These are phyloP conservation scores for Aspergillus ruber DNA, from an alignment of 2,329 filamentous ascomycete species.

Conservation along the genomic window DNA sequence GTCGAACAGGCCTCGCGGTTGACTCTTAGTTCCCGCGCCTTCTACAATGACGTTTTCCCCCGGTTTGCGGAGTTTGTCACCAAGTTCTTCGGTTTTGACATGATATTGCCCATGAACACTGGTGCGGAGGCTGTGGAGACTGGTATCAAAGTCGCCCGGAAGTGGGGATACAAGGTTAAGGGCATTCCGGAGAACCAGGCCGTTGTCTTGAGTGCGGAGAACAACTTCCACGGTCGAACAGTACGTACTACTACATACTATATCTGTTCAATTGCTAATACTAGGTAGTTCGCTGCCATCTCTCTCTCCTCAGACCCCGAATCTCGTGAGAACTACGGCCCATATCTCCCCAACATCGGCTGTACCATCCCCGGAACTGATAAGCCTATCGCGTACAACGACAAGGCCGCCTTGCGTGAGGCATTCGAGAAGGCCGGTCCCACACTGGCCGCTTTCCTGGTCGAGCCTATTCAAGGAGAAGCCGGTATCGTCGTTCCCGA, in stretches of 20 bases:
- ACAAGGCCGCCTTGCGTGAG: constrained; percentile 70
- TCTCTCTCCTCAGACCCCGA: constrained; percentile 94
- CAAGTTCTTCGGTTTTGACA: constrained; percentile 85
- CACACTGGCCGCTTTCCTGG: constrained; percentile 84
- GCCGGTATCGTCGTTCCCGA: constrained; percentile 94
- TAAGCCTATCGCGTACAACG: constrained; percentile 78
- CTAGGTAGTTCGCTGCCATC: constrained; percentile 76
- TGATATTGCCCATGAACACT: constrained; percentile 98
- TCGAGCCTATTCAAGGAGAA: constrained; percentile 96
- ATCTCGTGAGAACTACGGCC: constrained; percentile 93
- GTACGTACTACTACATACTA: constrained; percentile 46
- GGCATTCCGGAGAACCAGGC: constrained; percentile 78
- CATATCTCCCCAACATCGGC: constrained; percentile 85
- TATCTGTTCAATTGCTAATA: neutral
- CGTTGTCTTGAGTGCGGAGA: constrained; percentile 71
- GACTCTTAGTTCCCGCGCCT: constrained; percentile 88
- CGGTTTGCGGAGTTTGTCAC: constrained; percentile 91
- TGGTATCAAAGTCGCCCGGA: constrained; percentile 88
- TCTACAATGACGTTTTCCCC: constrained; percentile 98
- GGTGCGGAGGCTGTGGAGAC: constrained; percentile 95
- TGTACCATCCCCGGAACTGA: constrained; percentile 68
- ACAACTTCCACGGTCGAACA: constrained; percentile 96
- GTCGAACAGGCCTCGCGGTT: constrained; percentile 82
- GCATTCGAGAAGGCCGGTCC: constrained; percentile 73
- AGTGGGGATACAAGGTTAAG: constrained; percentile 98